These are phyloP conservation scores for Malus hybrid DNA, from an alignment of 331 rosid species.

Conservation along the genomic window DNA sequence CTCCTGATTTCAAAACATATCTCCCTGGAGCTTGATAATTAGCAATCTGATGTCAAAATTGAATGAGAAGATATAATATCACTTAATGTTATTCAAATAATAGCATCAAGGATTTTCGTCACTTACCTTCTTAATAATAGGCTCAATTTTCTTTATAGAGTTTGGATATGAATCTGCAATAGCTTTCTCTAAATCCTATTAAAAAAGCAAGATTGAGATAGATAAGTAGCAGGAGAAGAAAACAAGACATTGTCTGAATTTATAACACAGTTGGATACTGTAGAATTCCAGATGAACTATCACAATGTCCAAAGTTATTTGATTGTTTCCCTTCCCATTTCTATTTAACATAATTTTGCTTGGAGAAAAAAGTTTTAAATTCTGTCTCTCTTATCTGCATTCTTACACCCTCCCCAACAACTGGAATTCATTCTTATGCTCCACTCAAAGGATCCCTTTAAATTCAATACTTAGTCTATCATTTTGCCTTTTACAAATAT, in stretches of 20 bases:
- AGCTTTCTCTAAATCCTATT: slow-evolving; percentile 80
- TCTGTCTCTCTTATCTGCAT: background rate
- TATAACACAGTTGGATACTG: background rate
- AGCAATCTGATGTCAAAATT: slow-evolving; percentile 67
- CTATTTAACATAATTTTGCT: background rate
- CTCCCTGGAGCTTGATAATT: slow-evolving; percentile 72
- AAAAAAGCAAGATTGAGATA: slow-evolving; percentile 12
- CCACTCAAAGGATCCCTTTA: background rate
- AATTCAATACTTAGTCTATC: background rate
- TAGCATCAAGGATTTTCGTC: slow-evolving; percentile 17
- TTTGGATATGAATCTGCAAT: slow-evolving; percentile 67
- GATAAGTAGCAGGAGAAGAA: slow-evolving; percentile 4
- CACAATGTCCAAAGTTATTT: background rate
- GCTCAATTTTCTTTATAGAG: slow-evolving; percentile 60
- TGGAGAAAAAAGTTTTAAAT: background rate
- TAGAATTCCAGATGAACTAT: background rate
- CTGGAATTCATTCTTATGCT: background rate
- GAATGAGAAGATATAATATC: slow-evolving; percentile 27
- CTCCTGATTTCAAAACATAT: slow-evolving; percentile 57
- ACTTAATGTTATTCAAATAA: slow-evolving; percentile 16
- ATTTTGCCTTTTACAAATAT: too few species aligned
- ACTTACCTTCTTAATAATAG: slow-evolving; percentile 71
- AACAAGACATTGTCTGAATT: background rate
- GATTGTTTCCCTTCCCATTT: background rate
- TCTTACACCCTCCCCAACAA: background rate